These are phyloP conservation scores for Argentina anserina DNA, from an alignment of 306 rosid genomes.

Conservation along the genomic window DNA sequence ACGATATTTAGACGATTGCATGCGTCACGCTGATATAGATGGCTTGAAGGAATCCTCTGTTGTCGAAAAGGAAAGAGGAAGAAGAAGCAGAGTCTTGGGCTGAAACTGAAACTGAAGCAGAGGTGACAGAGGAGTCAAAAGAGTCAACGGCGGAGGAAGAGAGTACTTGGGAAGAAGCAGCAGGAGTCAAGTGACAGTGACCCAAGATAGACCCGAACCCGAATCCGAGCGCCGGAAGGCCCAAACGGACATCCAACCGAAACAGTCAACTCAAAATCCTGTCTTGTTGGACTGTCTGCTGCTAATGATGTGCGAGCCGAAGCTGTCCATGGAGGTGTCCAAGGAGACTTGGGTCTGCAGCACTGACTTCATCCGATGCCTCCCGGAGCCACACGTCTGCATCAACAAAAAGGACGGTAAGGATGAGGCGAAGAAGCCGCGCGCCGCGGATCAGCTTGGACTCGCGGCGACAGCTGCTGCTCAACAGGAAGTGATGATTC, in stretches of 20 bases:
- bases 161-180: slow-evolving; percentile 14
- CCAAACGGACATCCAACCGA: slow-evolving; percentile 10
- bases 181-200: slow-evolving; percentile 24
- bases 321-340: slow-evolving; percentile 96
- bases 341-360: slow-evolving; percentile 93
- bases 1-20: too few relatives aligned
- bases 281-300: slow-evolving; percentile 78
- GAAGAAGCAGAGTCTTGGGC: slow-evolving; percentile 4
- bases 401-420: slow-evolving; percentile 24
- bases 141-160: slow-evolving; percentile 1
- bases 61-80: slow-evolving; percentile 31
- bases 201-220: slow-evolving; percentile 25
- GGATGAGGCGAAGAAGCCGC: slow-evolving; percentile 36
- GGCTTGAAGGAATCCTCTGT: too few relatives aligned
- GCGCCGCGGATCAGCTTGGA: slow-evolving; percentile 23
- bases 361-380: slow-evolving; percentile 73
- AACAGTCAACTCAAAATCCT: slow-evolving; percentile 21
- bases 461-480: background rate
- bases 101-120: slow-evolving; percentile 4
- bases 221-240: background rate
- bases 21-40: too few relatives aligned
- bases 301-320: slow-evolving; percentile 95
- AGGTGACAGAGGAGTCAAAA: background rate
- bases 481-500: slow-evolving; percentile 27
- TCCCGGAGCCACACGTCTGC: slow-evolving; percentile 48